Base-by-base conservation (phyloP, 768 basidiomycete species). In the Pleurotus platypus region DNA sequence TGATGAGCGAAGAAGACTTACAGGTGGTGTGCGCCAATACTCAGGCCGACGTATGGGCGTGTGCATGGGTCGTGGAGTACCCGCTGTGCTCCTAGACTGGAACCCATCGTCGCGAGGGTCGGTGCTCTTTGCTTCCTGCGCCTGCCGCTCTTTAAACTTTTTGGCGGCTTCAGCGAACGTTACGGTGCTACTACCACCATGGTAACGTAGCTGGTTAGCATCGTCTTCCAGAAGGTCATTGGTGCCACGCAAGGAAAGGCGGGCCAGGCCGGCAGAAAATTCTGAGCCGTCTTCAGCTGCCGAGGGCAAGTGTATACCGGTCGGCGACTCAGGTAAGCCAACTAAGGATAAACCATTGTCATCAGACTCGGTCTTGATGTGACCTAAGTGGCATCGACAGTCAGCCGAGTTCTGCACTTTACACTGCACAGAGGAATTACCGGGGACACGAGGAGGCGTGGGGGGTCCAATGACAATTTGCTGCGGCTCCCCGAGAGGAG, bases 1-100 rank as follows among this genome's bases (percentile, higher is more conserved):
- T 50, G 11, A 39, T 50, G 50, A 16, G 26, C 26, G 60, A 16
- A 26, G 16, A 40, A 22, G 12, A 70, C 82, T 60, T 63, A 86
- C 86, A 30, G 72, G 63, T n/a, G 81, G 81, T 45, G 80, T 74
- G n/a, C 65, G 64, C 86, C 86, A 89, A 60, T 81, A 86, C 63
- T 78, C 65, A 0, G 73, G 72, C 18, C 86, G 74, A 27, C 77
- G 70, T 11, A 63, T 60, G 18, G 67, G 59, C 12, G 50, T 55
- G 45, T 49, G 47, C 55, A n/a, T 26, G 58, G 24, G 40, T 30
- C 30, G 20, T 24, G 39, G 43, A 24, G 9, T 30, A 39, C 45
- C 30, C 66, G 62, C 22, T 68, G 67, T 30, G 61, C 56, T 30
- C n/a, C 40, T n/a, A n/a, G 47, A 13, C 45, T 40, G 51, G n/a